A percentile compares a stretch with the other conserved stretches of the same genome.
phyloP scores from a whole-genome alignment of 495 filamentous ascomycete genomes.

The Penicillium angulare region DNA sequence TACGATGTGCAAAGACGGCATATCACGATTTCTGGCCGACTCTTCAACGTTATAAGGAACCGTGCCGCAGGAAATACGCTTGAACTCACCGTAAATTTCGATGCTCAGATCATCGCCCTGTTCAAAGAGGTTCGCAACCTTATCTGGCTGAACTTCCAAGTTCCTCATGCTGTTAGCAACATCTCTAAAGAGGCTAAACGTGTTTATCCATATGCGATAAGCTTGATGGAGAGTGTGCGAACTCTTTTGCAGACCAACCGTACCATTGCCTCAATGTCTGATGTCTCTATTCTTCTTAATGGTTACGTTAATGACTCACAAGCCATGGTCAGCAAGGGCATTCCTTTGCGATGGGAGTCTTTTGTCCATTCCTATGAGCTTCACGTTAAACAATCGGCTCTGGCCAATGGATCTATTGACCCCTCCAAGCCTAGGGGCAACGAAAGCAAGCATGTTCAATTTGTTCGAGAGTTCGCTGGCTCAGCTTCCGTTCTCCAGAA shows the following conservation, averaged over 20 bases:
- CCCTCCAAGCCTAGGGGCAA: slow-evolving; percentile 54
- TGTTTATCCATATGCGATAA: slow-evolving; percentile 96
- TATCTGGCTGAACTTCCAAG: slow-evolving; percentile 85
- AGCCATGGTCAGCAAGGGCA: slow-evolving; percentile 73
- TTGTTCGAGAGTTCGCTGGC: slow-evolving; percentile 86
- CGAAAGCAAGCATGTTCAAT: slow-evolving; percentile 93
- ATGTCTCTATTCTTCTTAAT: slow-evolving; percentile 80
- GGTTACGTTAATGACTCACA: slow-evolving; percentile 91
- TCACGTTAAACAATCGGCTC: slow-evolving; percentile 71
- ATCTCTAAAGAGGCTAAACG: slow-evolving; percentile 95
- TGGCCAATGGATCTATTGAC: slow-evolving; percentile 58
- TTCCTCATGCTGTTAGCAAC: slow-evolving; percentile 91
- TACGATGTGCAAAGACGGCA: slow-evolving; percentile 82
- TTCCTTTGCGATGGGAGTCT: slow-evolving; percentile 91
- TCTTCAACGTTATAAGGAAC: slow-evolving; percentile 87
- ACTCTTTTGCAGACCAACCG: slow-evolving; percentile 85
- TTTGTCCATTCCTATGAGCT: slow-evolving; percentile 96
- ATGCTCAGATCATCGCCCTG: slow-evolving; percentile 90
- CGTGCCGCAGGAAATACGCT: slow-evolving; percentile 80
- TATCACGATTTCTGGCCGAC: slow-evolving; percentile 82
- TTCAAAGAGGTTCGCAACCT: slow-evolving; percentile 99
- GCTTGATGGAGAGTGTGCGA: slow-evolving; percentile 94
- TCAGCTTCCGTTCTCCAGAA: slow-evolving; percentile 80
- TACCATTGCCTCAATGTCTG: slow-evolving; percentile 75
- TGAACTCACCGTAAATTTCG: slow-evolving; percentile 92